Conservation (phyloP, 345 rosid genomes). For the Brassica carinata region DNA sequence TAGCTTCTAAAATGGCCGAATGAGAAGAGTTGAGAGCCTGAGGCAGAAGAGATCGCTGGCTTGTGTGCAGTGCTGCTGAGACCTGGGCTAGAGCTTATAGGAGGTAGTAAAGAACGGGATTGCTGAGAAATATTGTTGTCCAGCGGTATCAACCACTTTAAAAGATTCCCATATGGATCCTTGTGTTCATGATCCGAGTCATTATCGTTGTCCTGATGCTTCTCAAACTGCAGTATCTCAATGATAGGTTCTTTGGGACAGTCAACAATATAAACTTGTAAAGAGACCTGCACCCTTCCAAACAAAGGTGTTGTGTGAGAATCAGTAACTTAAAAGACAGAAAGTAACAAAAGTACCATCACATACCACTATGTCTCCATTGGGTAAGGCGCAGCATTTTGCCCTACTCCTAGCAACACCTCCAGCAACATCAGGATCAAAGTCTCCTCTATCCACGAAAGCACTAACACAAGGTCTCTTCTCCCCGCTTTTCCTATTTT, state of each 20-base stretch:
- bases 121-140: conserved; percentile 65
- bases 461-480: conserved; percentile 50
- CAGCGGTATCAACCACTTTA: conserved; percentile 95
- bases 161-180: conserved; percentile 75
- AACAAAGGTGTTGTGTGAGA: conserved; percentile 62
- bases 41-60: conserved; percentile 57
- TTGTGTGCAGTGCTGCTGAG: conserved; percentile 54
- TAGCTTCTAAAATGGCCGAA: conserved; percentile 89
- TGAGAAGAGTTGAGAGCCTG: conserved; percentile 88
- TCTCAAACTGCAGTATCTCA: conserved; percentile 98
- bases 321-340: conserved; percentile 43
- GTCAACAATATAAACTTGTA: conserved; percentile 83
- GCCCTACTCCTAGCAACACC: conserved; percentile 55
- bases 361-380: conserved; percentile 97
- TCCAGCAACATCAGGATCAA: conserved; percentile 73
- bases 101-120: conserved; percentile 58
- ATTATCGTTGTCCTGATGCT: conserved; percentile 50
- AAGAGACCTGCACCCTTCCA: conserved; percentile 96
- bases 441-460: conserved; percentile 77
- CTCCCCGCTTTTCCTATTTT: conserved; percentile 36
- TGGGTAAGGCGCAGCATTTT: conserved; percentile 76
- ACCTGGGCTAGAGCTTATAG: conserved; percentile 56
- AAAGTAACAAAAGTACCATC: conserved; percentile 33
- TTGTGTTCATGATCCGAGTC: conserved; percentile 41
- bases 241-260: conserved; percentile 78